Evolutionary conservation across 345 rosid genomes (phyloP).

Genomic region (Cardamine chenopodiifolia): DNA sequence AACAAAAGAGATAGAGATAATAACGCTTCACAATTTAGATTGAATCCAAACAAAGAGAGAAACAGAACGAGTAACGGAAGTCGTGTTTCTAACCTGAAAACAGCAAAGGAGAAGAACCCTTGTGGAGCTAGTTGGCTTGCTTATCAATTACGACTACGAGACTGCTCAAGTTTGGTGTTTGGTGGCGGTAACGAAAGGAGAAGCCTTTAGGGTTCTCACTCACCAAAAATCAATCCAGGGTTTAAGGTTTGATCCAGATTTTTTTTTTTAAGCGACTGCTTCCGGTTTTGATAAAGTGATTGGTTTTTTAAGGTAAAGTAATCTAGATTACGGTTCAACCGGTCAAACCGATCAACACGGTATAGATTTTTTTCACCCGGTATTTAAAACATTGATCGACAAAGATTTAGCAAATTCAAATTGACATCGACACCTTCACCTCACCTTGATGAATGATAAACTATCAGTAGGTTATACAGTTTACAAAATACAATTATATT

Average conservation of each 20-base stretch:
- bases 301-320: background rate
- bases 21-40: constrained; percentile 20
- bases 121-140: constrained; percentile 23
- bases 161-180: constrained; percentile 10
- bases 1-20: background rate
- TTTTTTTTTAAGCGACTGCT: background rate
- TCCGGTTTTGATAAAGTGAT: constrained; percentile 8
- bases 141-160: constrained; percentile 8
- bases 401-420: background rate
- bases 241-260: background rate
- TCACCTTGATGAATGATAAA: too few relatives aligned
- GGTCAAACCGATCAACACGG: background rate
- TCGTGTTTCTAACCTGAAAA: constrained; percentile 28
- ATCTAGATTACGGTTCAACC: background rate
- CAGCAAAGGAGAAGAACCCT: constrained; percentile 4
- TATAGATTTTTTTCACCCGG: background rate
- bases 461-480: too few relatives aligned
- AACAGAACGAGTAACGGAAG: background rate
- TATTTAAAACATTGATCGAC: background rate
- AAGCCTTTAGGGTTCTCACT: constrained; percentile 25
- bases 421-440: too few relatives aligned
- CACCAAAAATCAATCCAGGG: constrained; percentile 4
- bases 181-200: constrained; percentile 30
- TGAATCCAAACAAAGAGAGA: background rate
- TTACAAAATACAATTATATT: too few relatives aligned